These are phyloP conservation scores for Globisporangium iwayamae DNA, from an alignment of 352 stramenopile genomes.

Conservation along the genomic window DNA sequence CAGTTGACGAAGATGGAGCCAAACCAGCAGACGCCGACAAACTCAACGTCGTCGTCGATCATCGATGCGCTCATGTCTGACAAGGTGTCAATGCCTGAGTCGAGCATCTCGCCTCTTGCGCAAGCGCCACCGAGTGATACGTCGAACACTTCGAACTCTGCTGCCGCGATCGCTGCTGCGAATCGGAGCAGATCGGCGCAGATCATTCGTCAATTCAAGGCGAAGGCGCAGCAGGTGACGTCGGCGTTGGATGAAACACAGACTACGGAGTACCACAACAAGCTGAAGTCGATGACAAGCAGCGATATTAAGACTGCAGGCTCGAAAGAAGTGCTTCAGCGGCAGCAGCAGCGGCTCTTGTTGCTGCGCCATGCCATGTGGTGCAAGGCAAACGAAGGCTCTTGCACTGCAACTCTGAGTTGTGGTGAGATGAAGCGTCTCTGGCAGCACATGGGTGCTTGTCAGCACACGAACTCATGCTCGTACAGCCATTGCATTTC, in stretches of 20 bases:
- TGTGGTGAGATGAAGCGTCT: slow-evolving; percentile 98
- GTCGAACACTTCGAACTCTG: slow-evolving; percentile 16
- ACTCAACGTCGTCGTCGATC: slow-evolving; percentile 28
- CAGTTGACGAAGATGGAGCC: slow-evolving; percentile 26
- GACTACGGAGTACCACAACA: slow-evolving; percentile 82
- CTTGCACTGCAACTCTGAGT: slow-evolving; percentile 93
- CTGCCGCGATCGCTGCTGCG: slow-evolving; percentile 24
- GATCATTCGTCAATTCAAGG: slow-evolving; percentile 82
- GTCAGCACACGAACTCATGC: slow-evolving; percentile 96
- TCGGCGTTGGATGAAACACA: slow-evolving; percentile 78
- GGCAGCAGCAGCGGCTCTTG: slow-evolving; percentile 97
- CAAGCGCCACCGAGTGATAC: slow-evolving; percentile 9
- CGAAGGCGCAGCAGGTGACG: slow-evolving; percentile 72
- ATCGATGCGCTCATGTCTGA: slow-evolving; percentile 49
- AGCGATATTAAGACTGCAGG: slow-evolving; percentile 66
- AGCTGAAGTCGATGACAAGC: slow-evolving; percentile 76
- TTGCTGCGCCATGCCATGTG: slow-evolving; percentile 97
- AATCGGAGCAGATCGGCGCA: slow-evolving; percentile 72
- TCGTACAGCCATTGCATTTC: slow-evolving; percentile 97
- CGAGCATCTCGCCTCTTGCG: slow-evolving; percentile 29
- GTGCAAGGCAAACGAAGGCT: slow-evolving; percentile 93
- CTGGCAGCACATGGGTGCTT: slow-evolving; percentile 98
- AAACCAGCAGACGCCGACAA: slow-evolving; percentile 18
- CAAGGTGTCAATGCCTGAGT: slow-evolving; percentile 31
- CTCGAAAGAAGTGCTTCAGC: slow-evolving; percentile 94